Conservation (phyloP, 31 red algal genomes). For the Asparagopsis taxiformis region DNA sequence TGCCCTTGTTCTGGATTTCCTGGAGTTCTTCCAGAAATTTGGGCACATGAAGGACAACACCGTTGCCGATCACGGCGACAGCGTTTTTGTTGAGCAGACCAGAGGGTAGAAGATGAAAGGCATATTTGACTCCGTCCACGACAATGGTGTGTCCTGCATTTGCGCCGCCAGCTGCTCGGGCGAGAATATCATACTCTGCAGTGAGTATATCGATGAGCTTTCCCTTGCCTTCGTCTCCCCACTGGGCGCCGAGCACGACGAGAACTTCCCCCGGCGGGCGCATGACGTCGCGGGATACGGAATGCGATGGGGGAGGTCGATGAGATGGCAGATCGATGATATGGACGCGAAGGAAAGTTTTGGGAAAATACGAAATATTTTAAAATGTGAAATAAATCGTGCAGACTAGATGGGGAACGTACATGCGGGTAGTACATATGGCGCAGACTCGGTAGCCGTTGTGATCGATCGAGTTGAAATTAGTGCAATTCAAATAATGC, state of each 20-base stretch:
- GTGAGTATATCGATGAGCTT: constrained; percentile 93
- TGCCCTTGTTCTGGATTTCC: constrained; percentile 54
- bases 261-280: constrained; percentile 62
- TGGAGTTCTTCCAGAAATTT: constrained; percentile 77
- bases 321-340: no score
- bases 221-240: constrained; percentile 99
- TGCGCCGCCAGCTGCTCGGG: constrained; percentile 84
- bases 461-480: no score
- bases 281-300: no score
- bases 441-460: no score
- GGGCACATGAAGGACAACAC: constrained; percentile 88
- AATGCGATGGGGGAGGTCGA: no score
- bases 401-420: no score
- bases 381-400: no score
- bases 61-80: constrained; percentile 92
- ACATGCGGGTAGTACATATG: no score
- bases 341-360: no score
- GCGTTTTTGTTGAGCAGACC: constrained; percentile 71
- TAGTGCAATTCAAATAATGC: no score
- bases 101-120: constrained; percentile 90
- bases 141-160: constrained; percentile 99
- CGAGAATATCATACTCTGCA: constrained; percentile 65
- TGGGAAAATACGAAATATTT: no score
- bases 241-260: constrained; percentile 95
- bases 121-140: constrained; percentile 85